Base-by-base conservation (phyloP, 768 basidiomycete genomes). In the Porphyrellus cyaneotinctus region DNA sequence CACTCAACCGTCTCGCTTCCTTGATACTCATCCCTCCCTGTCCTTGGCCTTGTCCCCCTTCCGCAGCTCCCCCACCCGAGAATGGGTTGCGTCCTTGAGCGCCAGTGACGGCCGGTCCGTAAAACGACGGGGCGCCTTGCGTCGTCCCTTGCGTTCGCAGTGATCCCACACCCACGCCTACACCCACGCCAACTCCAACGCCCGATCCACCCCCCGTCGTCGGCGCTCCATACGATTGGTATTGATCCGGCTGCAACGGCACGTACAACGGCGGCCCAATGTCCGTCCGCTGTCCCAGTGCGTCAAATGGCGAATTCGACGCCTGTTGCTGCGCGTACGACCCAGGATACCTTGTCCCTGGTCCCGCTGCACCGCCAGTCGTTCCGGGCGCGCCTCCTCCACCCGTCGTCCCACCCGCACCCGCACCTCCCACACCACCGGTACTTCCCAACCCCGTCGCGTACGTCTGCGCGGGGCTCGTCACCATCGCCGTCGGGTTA, bases 171-270 rank as follows among this genome's bases (percentile, higher is more conserved):
- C n/a, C n/a, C n/a, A n/a, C n/a, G n/a, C n/a, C n/a, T n/a, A n/a
- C n/a, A n/a, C n/a, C 52, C 10, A 47, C 23, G 10, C 58, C 58
- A n/a, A 64, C 57, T 13, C 71, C 53, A 15, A 46, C 59, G 11
- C 38, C 22, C 11, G 38, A 20, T 20, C 76, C 62, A 13, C 70
- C 66, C 18, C 72, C 64, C 36, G 66, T 68, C 18, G 72, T 61
- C 39, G 54, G 24, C 38, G 39, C 52, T 47, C 73, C 63, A 62
- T 88, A 88, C 32, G 78, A 64, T 56, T 78, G 78, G 67, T 81
- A 91, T 58, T 86, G 85, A 23, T 92, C 90, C 31, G 90, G 86
- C 66, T 91, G 91, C 78, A 93, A 79, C 1, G 91, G 89, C 33
- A 84, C 84, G 64, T 84, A 93, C 69, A 92, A n/a, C n/a, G n/a